These are phyloP conservation scores for Collybia sordida DNA, from an alignment of 768 basidiomycete species.

Conservation along the genomic window DNA sequence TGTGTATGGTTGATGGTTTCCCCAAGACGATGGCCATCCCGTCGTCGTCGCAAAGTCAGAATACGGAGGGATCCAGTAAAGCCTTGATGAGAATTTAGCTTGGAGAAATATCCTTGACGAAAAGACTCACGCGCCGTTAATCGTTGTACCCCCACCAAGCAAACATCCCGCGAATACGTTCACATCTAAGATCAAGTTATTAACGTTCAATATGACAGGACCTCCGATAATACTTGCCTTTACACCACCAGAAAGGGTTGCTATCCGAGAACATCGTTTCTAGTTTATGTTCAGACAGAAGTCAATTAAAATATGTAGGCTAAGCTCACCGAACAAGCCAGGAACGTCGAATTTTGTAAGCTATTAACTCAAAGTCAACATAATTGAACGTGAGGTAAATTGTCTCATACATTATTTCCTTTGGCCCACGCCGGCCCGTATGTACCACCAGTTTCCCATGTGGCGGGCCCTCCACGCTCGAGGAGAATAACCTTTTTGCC, in stretches of 20 bases:
- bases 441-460: constrained; percentile 56
- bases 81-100: constrained; percentile 16
- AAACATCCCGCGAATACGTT: constrained; percentile 65
- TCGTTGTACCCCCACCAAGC: constrained; percentile 60
- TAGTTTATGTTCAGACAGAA: constrained; percentile 6
- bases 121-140: constrained; percentile 58
- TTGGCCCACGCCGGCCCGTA: constrained; percentile 51
- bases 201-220: neutral
- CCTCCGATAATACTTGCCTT: constrained; percentile 30
- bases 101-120: neutral
- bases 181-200: constrained; percentile 38
- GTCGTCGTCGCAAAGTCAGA: constrained; percentile 47
- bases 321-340: constrained; percentile 46
- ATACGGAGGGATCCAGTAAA: constrained; percentile 56
- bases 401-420: constrained; percentile 39
- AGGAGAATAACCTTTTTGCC: constrained; percentile 64
- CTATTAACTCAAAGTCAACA: constrained; percentile 23
- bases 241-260: constrained; percentile 65
- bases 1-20: constrained; percentile 50
- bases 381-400: neutral
- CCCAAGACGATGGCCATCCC: constrained; percentile 60
- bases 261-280: constrained; percentile 63
- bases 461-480: constrained; percentile 64
- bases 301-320: neutral
- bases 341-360: constrained; percentile 67